Evolutionary conservation across 441 rosid genomes (phyloP).

Genomic region (Euphorbia schlechtendalii): DNA sequence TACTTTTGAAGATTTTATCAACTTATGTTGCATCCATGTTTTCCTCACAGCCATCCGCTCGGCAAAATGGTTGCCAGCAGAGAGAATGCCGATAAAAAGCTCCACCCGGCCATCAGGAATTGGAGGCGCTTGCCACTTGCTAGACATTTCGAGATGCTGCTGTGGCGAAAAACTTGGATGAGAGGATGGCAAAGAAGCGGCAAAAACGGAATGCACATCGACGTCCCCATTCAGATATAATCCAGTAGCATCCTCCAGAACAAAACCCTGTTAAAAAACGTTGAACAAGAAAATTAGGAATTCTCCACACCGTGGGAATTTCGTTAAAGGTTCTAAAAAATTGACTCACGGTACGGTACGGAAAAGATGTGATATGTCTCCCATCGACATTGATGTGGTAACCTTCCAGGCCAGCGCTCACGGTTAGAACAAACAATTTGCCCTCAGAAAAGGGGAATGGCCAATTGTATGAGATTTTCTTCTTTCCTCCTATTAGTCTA

Average conservation of each 20-base stretch:
- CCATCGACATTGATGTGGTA: conserved; percentile 77
- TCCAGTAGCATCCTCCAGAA: conserved; percentile 95
- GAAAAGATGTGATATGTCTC: conserved; percentile 78
- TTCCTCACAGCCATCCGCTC: conserved; percentile 97
- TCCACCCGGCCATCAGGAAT: conserved; percentile 53
- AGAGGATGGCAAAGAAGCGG: conserved; percentile 68
- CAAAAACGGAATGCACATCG: conserved; percentile 67
- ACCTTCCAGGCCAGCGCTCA: conserved; percentile 87
- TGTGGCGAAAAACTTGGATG: conserved; percentile 80
- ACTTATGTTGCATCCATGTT: conserved; percentile 89
- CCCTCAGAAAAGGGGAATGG: conserved; percentile 74
- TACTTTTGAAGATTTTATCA: conserved; percentile 60
- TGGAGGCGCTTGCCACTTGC: conserved; percentile 76
- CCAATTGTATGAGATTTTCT: conserved; percentile 61
- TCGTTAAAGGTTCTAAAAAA: too few species aligned
- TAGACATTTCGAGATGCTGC: conserved; percentile 69
- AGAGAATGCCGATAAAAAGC: conserved; percentile 79
- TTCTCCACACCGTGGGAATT: too few species aligned
- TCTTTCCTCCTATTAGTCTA: conserved; percentile 59
- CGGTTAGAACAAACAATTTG: conserved; percentile 70
- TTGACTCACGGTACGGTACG: conserved; percentile 71
- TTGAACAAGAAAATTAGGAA: too few species aligned
- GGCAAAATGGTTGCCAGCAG: conserved; percentile 90
- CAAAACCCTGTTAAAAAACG: conserved; percentile 83
- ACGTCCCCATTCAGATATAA: conserved; percentile 67